Base-by-base conservation (phyloP, 179 eudicot genomes). In the Nepenthes alata region DNA sequence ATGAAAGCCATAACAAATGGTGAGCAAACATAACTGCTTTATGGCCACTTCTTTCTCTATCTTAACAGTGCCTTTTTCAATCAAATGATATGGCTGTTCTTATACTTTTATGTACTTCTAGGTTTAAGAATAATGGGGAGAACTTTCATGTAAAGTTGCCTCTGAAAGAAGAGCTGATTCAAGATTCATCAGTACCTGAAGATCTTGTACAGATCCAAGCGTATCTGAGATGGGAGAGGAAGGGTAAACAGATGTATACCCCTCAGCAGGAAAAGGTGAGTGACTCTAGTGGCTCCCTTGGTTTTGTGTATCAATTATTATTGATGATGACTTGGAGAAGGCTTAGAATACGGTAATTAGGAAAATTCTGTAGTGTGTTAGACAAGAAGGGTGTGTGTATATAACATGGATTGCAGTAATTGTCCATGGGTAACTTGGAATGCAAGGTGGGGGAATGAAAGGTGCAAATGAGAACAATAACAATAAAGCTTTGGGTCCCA, bases 131-230 rank as follows among this genome's bases (percentile, higher is more conserved):
- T 68, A 77, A 85, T 57, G 99, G 99, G 58, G 78, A 72, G 41
- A 94, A 94, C 78, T 90, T 94, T 70, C 70, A 67, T 60, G 76
- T 90, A 55, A 74, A 76, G 61, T 74, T 94, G 71, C 94, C 91
- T 15, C 35, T 15, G 67, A 72, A 66, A 68, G 60, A 71, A 57
- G 74, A 76, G 73, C 58, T 53, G 37, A 55, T 37, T 60, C 75
- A 78, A 71, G 70, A 77, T 64, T 60, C 79, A 64, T 73, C 87
- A 55, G 81, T 94, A 71, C 99, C 99, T 47, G 99, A 94, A 71
- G 99, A 94, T 74, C 97, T 94, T 75, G 99, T 94, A 44, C 97
- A 89, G 76, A 41, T 82, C 69, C 97, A 91, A 73, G 87, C 97
- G 51, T 91, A 84, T 75, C 67, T 81, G 49, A 77, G 96, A 66